phyloP scores from a whole-genome alignment of 176 grass and related monocot genomes.

The Miscanthus lutarioriparius region DNA sequence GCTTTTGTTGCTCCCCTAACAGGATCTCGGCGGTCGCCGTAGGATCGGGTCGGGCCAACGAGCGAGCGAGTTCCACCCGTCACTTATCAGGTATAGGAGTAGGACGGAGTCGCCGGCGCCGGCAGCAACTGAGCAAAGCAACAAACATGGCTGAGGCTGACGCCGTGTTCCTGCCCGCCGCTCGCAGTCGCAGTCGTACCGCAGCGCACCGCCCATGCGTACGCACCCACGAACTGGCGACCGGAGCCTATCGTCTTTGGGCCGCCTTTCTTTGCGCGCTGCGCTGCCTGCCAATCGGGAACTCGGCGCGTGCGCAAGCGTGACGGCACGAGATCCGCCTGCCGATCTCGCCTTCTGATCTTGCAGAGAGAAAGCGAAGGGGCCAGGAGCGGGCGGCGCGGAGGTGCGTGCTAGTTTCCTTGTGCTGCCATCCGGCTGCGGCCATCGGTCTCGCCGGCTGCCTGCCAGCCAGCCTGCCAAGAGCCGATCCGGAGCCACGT shows the following conservation, averaged over 20 bases:
- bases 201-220: background rate
- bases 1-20: background rate
- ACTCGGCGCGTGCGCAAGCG: background rate
- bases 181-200: background rate
- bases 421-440: background rate
- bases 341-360: background rate
- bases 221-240: background rate
- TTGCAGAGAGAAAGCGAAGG: background rate
- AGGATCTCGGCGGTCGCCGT: background rate
- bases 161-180: background rate
- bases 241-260: background rate
- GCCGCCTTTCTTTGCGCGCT: background rate
- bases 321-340: background rate
- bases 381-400: too few species aligned
- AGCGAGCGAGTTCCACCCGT: too few species aligned
- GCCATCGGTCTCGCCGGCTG: background rate
- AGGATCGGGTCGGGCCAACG: too few species aligned
- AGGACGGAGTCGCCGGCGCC: too few species aligned
- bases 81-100: too few species aligned
- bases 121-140: too few species aligned
- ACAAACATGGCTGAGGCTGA: too few species aligned
- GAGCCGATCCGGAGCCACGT: background rate
- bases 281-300: background rate
- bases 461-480: background rate
- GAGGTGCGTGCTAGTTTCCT: background rate